These are phyloP conservation scores for Colletotrichum tofieldiae DNA, from an alignment of 2,329 filamentous ascomycete species.

Conservation along the genomic window DNA sequence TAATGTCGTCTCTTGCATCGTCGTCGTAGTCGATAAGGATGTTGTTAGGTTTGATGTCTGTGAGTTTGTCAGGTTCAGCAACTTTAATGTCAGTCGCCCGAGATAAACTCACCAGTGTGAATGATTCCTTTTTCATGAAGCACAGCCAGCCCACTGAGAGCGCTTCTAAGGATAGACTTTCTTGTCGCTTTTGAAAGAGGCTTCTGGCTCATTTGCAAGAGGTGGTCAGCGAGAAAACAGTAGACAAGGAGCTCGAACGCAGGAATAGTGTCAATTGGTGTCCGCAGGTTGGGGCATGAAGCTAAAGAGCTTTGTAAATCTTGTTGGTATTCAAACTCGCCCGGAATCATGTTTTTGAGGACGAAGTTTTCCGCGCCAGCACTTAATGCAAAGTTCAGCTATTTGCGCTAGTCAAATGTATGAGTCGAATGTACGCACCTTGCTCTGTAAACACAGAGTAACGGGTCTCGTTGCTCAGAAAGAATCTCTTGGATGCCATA, in stretches of 20 bases:
- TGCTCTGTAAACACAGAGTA: no score
- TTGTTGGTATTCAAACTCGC: not conserved
- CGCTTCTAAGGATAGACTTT: not conserved
- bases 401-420: no score
- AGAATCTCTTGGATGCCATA: no score
- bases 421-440: no score
- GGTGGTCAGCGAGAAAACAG: not conserved
- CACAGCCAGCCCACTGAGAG: not conserved
- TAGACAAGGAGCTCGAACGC: not conserved
- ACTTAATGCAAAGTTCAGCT: not conserved
- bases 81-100: not conserved
- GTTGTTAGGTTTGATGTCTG: slow-evolving; percentile 6
- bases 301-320: not conserved
- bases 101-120: not conserved
- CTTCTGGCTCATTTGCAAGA: not conserved
- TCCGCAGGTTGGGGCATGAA: not conserved
- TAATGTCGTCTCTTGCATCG: not conserved
- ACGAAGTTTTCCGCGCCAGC: not conserved
- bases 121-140: slow-evolving; percentile 3
- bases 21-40: slow-evolving; percentile 6
- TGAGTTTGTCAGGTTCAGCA: not conserved
- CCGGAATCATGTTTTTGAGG: slow-evolving; percentile 1
- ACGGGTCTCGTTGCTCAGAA: no score
- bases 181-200: not conserved
- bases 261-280: not conserved